phyloP scores from a whole-genome alignment of 495 filamentous ascomycete genomes.

The Penicillium samsonianum region DNA sequence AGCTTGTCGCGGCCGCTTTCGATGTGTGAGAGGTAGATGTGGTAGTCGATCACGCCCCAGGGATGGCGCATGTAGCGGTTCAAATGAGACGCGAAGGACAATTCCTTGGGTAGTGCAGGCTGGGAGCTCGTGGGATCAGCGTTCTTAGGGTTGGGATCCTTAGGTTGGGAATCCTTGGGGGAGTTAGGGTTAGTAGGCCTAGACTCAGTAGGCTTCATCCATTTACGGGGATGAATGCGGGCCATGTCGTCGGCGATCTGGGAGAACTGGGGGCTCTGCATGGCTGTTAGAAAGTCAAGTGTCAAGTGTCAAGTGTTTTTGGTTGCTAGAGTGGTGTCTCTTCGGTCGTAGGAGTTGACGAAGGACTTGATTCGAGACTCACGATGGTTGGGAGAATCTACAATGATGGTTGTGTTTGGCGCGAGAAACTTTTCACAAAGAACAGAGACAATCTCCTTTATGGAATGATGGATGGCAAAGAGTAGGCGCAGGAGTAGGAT shows the following conservation, averaged over 20 bases:
- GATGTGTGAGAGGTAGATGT: conserved; percentile 33
- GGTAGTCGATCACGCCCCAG: conserved; percentile 40
- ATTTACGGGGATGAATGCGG: background rate
- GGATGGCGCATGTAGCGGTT: conserved; percentile 21
- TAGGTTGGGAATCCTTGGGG: background rate
- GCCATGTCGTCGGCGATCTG: background rate
- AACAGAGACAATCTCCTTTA: background rate
- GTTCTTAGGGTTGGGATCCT: background rate
- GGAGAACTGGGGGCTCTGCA: conserved; percentile 2
- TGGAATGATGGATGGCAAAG: background rate
- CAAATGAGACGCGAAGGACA: background rate
- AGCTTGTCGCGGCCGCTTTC: conserved; percentile 22
- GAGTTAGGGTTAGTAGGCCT: background rate
- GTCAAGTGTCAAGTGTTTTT: background rate
- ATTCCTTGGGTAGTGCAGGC: background rate
- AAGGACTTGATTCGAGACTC: conserved; percentile 6
- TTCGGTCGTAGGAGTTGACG: background rate
- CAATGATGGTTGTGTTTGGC: background rate
- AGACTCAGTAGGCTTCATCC: background rate
- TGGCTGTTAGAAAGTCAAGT: background rate
- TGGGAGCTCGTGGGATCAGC: background rate
- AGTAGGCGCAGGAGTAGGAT: background rate
- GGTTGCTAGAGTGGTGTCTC: background rate
- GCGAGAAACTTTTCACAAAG: background rate
- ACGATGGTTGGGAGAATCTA: background rate